Percentiles rank a stretch among this genome's conserved stretches.
phyloP scores from a whole-genome alignment of 2,329 filamentous ascomycete genomes.

The Pyricularia pennisetigena region DNA sequence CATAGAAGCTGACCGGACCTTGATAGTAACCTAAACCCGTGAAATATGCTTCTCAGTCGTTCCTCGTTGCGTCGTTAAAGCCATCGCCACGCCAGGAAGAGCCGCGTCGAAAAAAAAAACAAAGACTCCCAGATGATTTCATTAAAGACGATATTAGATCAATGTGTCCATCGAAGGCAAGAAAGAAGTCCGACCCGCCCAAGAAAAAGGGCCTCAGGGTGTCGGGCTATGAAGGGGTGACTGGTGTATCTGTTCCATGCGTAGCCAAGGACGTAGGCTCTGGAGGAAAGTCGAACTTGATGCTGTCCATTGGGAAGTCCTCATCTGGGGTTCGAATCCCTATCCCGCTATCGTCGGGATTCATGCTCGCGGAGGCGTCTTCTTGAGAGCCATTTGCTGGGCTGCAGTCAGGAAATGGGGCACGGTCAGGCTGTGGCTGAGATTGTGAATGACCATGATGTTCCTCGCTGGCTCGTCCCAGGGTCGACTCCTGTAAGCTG shows the following conservation, averaged over 20 bases:
- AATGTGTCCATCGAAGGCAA: conserved; percentile 1
- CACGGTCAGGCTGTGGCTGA: conserved; percentile 37
- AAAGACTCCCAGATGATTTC: background rate
- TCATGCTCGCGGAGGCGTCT: conserved; percentile 29
- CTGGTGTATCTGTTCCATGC: background rate
- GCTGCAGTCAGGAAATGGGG: conserved; percentile 35
- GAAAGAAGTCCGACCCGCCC: background rate
- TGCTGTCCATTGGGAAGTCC: conserved; percentile 41
- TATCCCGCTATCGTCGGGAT: conserved; percentile 66
- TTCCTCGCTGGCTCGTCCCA: conserved; percentile 35
- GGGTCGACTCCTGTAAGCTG: conserved; percentile 26
- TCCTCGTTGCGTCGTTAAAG: background rate
- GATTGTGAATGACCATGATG: conserved; percentile 29
- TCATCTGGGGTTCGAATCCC: conserved; percentile 60
- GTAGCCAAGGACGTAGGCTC: conserved; percentile 7
- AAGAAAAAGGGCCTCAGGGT: background rate
- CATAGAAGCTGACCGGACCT: background rate
- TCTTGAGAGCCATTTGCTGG: conserved; percentile 31
- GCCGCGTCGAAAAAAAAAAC: background rate
- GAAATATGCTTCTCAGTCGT: conserved; percentile 1
- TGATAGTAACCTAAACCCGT: background rate
- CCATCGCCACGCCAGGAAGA: background rate
- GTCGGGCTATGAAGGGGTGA: background rate
- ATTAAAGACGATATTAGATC: background rate
- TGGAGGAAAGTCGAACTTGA: conserved; percentile 38